Base-by-base conservation (phyloP, 2,329 filamentous ascomycete species). In the Colletotrichum sansevieriae region DNA sequence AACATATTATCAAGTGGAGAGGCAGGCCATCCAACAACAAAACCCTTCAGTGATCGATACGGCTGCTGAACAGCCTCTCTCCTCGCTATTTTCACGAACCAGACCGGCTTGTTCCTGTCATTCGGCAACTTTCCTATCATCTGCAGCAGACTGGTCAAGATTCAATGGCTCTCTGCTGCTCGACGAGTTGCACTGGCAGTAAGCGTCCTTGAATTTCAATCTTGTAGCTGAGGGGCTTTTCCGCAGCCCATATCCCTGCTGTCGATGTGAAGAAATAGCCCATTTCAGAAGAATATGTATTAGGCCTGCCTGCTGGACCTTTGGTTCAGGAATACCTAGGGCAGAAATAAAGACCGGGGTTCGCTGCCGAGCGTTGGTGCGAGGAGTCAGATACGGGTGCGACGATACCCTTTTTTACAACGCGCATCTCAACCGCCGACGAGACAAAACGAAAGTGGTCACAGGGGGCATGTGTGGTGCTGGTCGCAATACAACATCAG, bases 221-320 rank as follows among this genome's bases (percentile, higher is more conserved):
- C 52, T 68, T 52, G 65, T 52, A 68, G 65, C 37, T 47, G 15
- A 37, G 22, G n/a, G 33, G n/a, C 59, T 44, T 58, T 58, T 68
- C 52, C 52, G 52, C 60, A 33, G 25, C 51, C 60, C 44, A 41
- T 46, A 29, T 41, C 60, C 60, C 55, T 58, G 61, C 51, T 29
- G 25, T 29, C 25, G 25, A 29, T 7, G 25, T 29, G 25, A 29
- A 29, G 29, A 29, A 29, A 29, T 29, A 29, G 29, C 29, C 7
- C 29, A 1, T 29, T 9, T 29, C 29, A 8, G 9, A 9, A 7
- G 29, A 29, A 8, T 29, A 7, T 29, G 29, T 29, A 7, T 29
- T 8, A 29, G 29, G 29, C 41, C 51, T 22, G 18, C 18, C 18
- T 61, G 15, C 44, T 43, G 49, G 43, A 20, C 44, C 41, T 29